A percentile compares a stretch with the other conserved stretches of the same genome.
These are phyloP conservation scores for Fusarium nematophilum DNA, from an alignment of 2,329 filamentous ascomycete genomes.

Conservation along the genomic window DNA sequence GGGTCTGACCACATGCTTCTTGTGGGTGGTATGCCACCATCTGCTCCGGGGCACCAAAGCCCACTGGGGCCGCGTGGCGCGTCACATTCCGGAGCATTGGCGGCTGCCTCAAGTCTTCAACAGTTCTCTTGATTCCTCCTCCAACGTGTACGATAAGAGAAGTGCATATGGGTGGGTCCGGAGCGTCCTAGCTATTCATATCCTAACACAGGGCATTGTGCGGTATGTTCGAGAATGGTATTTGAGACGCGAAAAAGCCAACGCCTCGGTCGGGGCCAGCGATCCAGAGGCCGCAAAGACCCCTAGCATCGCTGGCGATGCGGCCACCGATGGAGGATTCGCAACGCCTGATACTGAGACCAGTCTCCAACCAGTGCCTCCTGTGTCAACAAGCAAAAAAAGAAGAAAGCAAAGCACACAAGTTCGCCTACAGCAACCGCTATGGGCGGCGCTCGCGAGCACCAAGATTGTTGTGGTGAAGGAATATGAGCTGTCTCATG, in stretches of 20 bases:
- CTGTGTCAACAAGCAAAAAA: slow-evolving; percentile 76
- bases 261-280: slow-evolving; percentile 58
- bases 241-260: slow-evolving; percentile 68
- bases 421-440: slow-evolving; percentile 88
- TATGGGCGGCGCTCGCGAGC: slow-evolving; percentile 94
- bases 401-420: slow-evolving; percentile 91
- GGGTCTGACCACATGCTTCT: slow-evolving; percentile 77
- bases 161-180: slow-evolving; percentile 74
- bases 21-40: slow-evolving; percentile 71
- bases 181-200: slow-evolving; percentile 78
- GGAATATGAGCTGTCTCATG: slow-evolving; percentile 86
- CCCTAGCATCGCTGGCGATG: slow-evolving; percentile 48
- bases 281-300: slow-evolving; percentile 74
- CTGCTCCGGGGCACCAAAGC: slow-evolving; percentile 61
- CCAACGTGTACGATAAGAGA: slow-evolving; percentile 64
- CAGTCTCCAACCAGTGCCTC: slow-evolving; percentile 48
- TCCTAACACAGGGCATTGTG: slow-evolving; percentile 78
- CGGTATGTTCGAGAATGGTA: slow-evolving; percentile 78
- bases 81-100: slow-evolving; percentile 60
- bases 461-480: slow-evolving; percentile 97
- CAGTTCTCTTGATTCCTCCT: slow-evolving; percentile 57
- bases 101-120: slow-evolving; percentile 58
- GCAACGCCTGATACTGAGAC: slow-evolving; percentile 65
- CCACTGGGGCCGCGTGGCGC: slow-evolving; percentile 60
- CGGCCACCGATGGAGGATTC: slow-evolving; percentile 55